Evolutionary conservation across 352 stramenopile genomes (phyloP).

Genomic region (Globisporangium recalcitrans): DNA sequence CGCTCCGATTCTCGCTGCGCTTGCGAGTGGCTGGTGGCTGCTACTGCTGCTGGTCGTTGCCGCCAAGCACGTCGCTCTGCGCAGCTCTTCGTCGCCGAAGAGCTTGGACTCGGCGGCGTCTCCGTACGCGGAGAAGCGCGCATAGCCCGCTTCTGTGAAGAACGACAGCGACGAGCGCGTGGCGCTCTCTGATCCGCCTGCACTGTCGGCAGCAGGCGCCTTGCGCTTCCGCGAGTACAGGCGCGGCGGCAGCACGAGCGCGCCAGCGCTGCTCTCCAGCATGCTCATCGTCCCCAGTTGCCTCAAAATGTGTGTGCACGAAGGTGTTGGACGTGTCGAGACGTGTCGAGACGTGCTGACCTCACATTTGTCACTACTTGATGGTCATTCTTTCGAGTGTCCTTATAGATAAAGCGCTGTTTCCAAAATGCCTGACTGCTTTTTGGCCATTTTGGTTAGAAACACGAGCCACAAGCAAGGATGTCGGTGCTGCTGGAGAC

Average conservation of each 20-base stretch:
- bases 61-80: constrained; percentile 21
- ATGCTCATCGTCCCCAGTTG: too few species aligned
- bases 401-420: too few species aligned
- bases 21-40: neutral
- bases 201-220: neutral
- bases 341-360: too few species aligned
- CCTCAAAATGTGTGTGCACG: too few species aligned
- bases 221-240: constrained; percentile 45
- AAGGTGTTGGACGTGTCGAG: too few species aligned
- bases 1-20: neutral
- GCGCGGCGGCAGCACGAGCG: constrained; percentile 47
- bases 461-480: too few species aligned
- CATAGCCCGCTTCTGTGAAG: constrained; percentile 37
- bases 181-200: neutral
- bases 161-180: constrained; percentile 12
- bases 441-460: too few species aligned
- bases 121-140: constrained; percentile 26
- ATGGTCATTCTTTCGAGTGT: too few species aligned
- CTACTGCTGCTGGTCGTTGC: neutral
- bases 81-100: constrained; percentile 27
- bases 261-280: constrained; percentile 18
- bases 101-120: constrained; percentile 19
- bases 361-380: too few species aligned
- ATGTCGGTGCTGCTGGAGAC: constrained; percentile 95
- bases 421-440: too few species aligned